Conservation (phyloP, 1,284 basidiomycete species). For the Cutaneotrichosporon dermatis region DNA sequence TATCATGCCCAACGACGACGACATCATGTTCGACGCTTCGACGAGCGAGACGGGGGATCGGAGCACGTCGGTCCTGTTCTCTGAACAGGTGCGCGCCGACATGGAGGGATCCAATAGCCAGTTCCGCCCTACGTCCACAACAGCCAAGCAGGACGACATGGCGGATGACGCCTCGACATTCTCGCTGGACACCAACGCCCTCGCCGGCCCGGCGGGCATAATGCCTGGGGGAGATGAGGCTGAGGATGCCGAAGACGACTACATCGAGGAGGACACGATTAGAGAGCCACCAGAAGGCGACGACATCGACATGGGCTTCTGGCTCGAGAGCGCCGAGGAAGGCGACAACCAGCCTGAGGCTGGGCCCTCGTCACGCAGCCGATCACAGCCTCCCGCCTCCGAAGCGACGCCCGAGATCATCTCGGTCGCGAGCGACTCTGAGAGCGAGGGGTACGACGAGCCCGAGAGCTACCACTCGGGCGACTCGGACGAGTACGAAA, state of each 20-base stretch:
- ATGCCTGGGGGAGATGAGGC: not conserved
- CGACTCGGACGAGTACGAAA: slow-evolving; percentile 45
- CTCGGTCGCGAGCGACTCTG: slow-evolving; percentile 4
- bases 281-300: slow-evolving; percentile 19
- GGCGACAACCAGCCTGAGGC: slow-evolving; percentile 6
- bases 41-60: slow-evolving; percentile 30
- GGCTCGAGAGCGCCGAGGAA: slow-evolving; percentile 36
- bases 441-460: slow-evolving; percentile 12
- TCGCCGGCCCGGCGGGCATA: not conserved
- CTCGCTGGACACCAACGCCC: not conserved
- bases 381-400: not conserved
- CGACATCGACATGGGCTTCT: slow-evolving; percentile 16
- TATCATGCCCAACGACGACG: slow-evolving; percentile 4
- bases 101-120: slow-evolving; percentile 1
- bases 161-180: not conserved
- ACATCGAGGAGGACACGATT: slow-evolving; percentile 10
- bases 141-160: not conserved
- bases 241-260: not conserved
- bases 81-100: slow-evolving; percentile 27
- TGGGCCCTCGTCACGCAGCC: not conserved
- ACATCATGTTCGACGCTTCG: slow-evolving; percentile 7
- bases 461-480: slow-evolving; percentile 40
- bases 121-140: not conserved
- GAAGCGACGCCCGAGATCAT: not conserved
- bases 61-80: slow-evolving; percentile 35